Conservation (phyloP, 2,329 filamentous ascomycete species). For the Fusarium sp. region DNA sequence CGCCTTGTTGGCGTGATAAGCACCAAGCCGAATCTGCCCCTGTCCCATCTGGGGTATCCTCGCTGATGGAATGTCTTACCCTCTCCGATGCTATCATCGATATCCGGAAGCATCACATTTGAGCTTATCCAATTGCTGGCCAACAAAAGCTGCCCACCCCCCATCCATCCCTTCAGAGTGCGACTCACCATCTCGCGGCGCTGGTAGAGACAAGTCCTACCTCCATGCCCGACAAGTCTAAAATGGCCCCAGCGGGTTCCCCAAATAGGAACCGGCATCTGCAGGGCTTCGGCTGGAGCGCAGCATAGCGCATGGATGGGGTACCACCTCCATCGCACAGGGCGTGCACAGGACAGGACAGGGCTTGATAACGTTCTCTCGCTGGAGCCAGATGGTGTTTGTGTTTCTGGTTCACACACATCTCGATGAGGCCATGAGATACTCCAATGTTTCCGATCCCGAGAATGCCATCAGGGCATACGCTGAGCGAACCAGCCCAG, state of each 20-base stretch:
- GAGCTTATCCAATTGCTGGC: slow-evolving; percentile 14
- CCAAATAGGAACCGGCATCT: slow-evolving; percentile 28
- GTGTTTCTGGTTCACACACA: background rate
- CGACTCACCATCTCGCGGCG: slow-evolving; percentile 1
- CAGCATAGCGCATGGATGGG: slow-evolving; percentile 1
- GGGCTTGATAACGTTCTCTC: slow-evolving; percentile 25
- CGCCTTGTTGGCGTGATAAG: slow-evolving; percentile 16
- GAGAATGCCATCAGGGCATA: slow-evolving; percentile 11
- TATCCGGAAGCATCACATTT: slow-evolving; percentile 21
- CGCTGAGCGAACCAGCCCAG: too few relatives aligned
- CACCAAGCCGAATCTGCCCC: slow-evolving; percentile 21
- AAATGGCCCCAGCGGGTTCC: slow-evolving; percentile 19
- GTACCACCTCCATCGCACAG: slow-evolving; percentile 10
- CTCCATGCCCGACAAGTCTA: background rate
- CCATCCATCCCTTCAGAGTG: slow-evolving; percentile 14
- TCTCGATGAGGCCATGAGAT: background rate
- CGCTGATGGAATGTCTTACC: slow-evolving; percentile 7
- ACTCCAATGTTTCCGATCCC: background rate
- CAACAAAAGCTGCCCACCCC: slow-evolving; percentile 18
- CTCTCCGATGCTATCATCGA: slow-evolving; percentile 15
- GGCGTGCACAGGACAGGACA: background rate
- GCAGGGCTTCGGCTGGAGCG: slow-evolving; percentile 8
- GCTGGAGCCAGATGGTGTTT: slow-evolving; percentile 2
- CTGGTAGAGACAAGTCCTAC: slow-evolving; percentile 3
- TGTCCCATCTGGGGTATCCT: background rate